phyloP scores from a whole-genome alignment of 2,329 filamentous ascomycete species.

The Phyllosticta citrichinensis region DNA sequence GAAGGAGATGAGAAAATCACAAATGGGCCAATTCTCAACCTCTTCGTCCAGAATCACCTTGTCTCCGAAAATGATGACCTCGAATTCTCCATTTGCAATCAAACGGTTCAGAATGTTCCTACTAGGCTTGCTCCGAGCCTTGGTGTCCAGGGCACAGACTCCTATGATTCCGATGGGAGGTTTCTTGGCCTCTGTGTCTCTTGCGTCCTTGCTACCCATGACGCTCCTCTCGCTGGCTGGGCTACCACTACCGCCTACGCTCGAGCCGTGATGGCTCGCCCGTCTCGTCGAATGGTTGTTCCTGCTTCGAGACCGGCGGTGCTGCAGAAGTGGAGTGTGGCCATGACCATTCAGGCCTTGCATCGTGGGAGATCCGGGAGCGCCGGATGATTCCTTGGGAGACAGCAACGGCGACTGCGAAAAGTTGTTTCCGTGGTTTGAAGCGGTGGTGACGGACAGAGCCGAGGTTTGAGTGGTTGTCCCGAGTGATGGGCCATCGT shows the following conservation, averaged over 20 bases:
- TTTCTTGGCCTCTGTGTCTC: slow-evolving; percentile 36
- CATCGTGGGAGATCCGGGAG: slow-evolving; percentile 1
- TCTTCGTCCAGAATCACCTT: slow-evolving; percentile 97
- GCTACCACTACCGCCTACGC: slow-evolving; percentile 56
- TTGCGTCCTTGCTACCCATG: slow-evolving; percentile 53
- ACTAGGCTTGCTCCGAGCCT: slow-evolving; percentile 93
- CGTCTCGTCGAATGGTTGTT: slow-evolving; percentile 54
- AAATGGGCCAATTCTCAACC: slow-evolving; percentile 91
- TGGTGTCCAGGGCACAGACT: slow-evolving; percentile 89
- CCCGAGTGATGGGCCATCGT: slow-evolving; percentile 18
- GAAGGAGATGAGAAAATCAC: slow-evolving; percentile 95
- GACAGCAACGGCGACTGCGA: slow-evolving; percentile 30
- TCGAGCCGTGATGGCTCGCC: slow-evolving; percentile 9
- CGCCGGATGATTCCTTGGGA: slow-evolving; percentile 19
- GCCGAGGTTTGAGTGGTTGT: slow-evolving; percentile 36
- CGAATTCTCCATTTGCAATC: slow-evolving; percentile 84
- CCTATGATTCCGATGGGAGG: slow-evolving; percentile 60
- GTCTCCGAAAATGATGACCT: slow-evolving; percentile 95
- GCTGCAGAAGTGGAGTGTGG: neutral
- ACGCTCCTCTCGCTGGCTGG: slow-evolving; percentile 64
- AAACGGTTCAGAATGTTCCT: slow-evolving; percentile 90
- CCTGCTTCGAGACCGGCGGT: slow-evolving; percentile 25
- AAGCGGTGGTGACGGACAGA: slow-evolving; percentile 32
- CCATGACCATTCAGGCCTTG: neutral
- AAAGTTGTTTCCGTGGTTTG: slow-evolving; percentile 32